Conservation (phyloP, 2,329 filamentous ascomycete species). For the Mollisiaceae sp. region DNA sequence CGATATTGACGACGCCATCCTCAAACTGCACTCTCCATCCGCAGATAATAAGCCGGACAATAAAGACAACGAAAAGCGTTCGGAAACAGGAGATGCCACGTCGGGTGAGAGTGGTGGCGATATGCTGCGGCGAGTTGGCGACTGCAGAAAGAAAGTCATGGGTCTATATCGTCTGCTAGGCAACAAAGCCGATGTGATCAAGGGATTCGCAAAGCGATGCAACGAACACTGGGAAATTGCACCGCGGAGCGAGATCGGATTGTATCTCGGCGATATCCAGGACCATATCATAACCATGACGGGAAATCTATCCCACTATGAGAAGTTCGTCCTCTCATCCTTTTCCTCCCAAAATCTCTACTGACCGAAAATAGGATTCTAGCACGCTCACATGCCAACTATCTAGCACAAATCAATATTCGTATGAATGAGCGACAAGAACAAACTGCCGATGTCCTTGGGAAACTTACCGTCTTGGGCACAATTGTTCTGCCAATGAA, state of each 20-base stretch:
- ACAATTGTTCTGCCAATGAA: conserved; percentile 99
- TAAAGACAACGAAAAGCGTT: conserved; percentile 52
- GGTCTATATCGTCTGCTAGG: conserved; percentile 88
- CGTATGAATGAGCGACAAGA: conserved; percentile 98
- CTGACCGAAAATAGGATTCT: conserved; percentile 66
- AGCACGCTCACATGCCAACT: conserved; percentile 90
- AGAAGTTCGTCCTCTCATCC: conserved; percentile 69
- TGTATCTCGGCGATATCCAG: conserved; percentile 97
- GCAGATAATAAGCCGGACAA: conserved; percentile 49
- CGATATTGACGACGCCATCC: conserved; percentile 91
- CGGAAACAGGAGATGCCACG: conserved; percentile 47
- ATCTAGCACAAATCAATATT: conserved; percentile 99
- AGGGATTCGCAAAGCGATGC: conserved; percentile 96
- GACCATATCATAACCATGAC: conserved; percentile 99
- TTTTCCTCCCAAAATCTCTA: neutral
- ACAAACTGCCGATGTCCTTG: conserved; percentile 91
- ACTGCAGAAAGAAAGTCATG: conserved; percentile 98
- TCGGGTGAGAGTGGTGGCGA: conserved; percentile 63
- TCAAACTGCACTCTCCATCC: conserved; percentile 73
- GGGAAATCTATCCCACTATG: conserved; percentile 91
- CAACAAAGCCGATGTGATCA: conserved; percentile 99
- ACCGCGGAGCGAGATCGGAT: conserved; percentile 91
- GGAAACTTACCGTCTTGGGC: conserved; percentile 91
- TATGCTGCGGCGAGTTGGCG: conserved; percentile 91
- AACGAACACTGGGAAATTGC: conserved; percentile 98